Percentiles rank a stretch among this genome's conserved stretches.
These are phyloP conservation scores for Macaranga tanarius DNA, from an alignment of 441 rosid species.

Conservation along the genomic window DNA sequence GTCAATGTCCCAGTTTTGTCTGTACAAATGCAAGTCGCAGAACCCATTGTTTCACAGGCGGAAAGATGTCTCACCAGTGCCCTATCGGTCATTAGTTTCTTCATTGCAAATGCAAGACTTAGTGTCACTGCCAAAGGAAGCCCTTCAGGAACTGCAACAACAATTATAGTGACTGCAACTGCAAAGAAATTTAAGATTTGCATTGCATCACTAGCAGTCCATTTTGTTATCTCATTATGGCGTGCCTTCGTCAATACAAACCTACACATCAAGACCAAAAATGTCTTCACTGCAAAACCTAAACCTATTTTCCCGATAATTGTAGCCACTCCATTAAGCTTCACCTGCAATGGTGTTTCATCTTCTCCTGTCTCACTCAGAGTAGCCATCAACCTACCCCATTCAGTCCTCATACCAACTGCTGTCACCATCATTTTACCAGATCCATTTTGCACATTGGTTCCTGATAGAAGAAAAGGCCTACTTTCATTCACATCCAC, in stretches of 20 bases:
- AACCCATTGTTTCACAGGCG: conserved; percentile 57
- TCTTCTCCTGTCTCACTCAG: conserved; percentile 37
- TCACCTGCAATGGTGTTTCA: conserved; percentile 50
- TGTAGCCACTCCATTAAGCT: conserved; percentile 48
- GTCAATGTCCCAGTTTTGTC: conserved; percentile 56
- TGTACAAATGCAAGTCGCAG: conserved; percentile 49
- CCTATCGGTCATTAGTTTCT: conserved; percentile 45
- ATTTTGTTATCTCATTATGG: conserved; percentile 24
- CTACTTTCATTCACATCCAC: conserved; percentile 29
- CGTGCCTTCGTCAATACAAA: conserved; percentile 28
- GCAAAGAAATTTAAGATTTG: conserved; percentile 38
- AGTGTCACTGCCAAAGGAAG: conserved; percentile 56
- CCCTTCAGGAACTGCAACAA: conserved; percentile 63
- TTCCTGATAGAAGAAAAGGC: conserved; percentile 49
- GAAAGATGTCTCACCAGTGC: conserved; percentile 50
- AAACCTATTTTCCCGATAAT: conserved; percentile 48
- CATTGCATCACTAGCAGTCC: conserved; percentile 33
- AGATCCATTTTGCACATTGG: conserved; percentile 46
- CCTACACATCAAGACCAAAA: conserved; percentile 42
- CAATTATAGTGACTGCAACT: conserved; percentile 51
- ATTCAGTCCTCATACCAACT: conserved; percentile 51
- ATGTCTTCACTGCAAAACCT: conserved; percentile 42
- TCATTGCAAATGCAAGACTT: conserved; percentile 59
- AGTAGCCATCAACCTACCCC: conserved; percentile 55
- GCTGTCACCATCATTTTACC: conserved; percentile 50